phyloP scores from a whole-genome alignment of 345 rosid species.

The Hypericum androsaemum region DNA sequence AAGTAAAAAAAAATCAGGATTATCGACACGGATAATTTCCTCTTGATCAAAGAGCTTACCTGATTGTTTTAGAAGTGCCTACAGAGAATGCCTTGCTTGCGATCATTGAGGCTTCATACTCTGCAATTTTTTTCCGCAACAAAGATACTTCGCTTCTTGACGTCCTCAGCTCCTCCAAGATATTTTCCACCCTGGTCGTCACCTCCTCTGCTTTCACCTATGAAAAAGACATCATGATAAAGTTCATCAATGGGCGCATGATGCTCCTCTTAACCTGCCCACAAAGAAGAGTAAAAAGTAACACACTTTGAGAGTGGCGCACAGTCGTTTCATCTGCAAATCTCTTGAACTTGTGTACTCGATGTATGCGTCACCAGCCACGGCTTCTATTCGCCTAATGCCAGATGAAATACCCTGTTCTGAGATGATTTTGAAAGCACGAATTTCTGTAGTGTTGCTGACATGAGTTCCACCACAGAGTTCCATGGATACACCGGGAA shows the following conservation, averaged over 20 bases:
- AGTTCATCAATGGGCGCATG: too few species aligned
- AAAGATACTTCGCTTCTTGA: constrained; percentile 63
- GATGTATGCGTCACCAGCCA: constrained; percentile 90
- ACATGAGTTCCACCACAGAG: constrained; percentile 99
- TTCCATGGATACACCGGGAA: constrained; percentile 97
- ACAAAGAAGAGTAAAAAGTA: neutral
- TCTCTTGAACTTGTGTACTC: constrained; percentile 75
- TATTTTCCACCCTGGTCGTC: constrained; percentile 62
- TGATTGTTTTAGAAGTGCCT: constrained; percentile 47
- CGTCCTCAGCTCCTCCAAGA: constrained; percentile 60
- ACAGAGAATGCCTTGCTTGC: constrained; percentile 52
- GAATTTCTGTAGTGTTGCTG: constrained; percentile 73
- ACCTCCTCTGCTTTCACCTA: constrained; percentile 95
- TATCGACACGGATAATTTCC: too few species aligned
- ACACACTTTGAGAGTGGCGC: constrained; percentile 75
- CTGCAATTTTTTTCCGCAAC: constrained; percentile 70
- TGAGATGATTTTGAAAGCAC: constrained; percentile 81
- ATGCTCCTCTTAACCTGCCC: too few species aligned
- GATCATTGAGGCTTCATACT: constrained; percentile 57
- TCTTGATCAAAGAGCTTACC: constrained; percentile 25
- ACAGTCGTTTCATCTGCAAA: constrained; percentile 63
- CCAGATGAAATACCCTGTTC: constrained; percentile 99
- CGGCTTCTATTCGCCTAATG: constrained; percentile 85
- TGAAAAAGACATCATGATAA: constrained; percentile 6
- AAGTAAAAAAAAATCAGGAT: too few species aligned